These are phyloP conservation scores for Aspergillus affinis DNA, from an alignment of 495 filamentous ascomycete species.

Conservation along the genomic window DNA sequence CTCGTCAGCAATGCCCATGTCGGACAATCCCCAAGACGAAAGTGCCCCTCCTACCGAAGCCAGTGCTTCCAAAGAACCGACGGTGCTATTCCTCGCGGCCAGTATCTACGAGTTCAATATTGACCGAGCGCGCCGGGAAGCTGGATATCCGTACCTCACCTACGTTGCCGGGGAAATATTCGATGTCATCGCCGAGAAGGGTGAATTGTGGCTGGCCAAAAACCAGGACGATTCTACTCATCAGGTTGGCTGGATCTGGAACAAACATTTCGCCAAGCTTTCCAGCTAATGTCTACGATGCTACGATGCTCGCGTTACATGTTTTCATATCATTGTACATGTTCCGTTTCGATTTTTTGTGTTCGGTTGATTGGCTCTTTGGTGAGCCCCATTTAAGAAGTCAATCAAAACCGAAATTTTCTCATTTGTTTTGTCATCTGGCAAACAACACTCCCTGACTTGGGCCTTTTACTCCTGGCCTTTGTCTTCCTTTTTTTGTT, in stretches of 20 bases:
- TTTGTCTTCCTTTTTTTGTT: slow-evolving; percentile 5
- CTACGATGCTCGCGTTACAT: slow-evolving; percentile 2
- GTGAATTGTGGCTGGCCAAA: slow-evolving; percentile 94
- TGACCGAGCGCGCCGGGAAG: slow-evolving; percentile 84
- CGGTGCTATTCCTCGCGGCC: slow-evolving; percentile 82
- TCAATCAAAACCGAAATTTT: background rate
- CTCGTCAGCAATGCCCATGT: slow-evolving; percentile 81
- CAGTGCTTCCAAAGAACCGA: slow-evolving; percentile 37
- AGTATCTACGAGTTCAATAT: slow-evolving; percentile 97
- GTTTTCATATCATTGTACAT: slow-evolving; percentile 11
- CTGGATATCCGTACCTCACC: slow-evolving; percentile 91
- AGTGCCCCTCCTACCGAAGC: slow-evolving; percentile 22
- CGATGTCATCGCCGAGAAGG: slow-evolving; percentile 90
- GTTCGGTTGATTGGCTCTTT: slow-evolving; percentile 1
- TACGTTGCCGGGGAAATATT: slow-evolving; percentile 94
- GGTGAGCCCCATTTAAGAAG: background rate
- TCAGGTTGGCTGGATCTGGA: slow-evolving; percentile 97
- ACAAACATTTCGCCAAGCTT: slow-evolving; percentile 89
- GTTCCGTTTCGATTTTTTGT: slow-evolving; percentile 2
- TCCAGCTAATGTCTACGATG: slow-evolving; percentile 34
- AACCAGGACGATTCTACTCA: slow-evolving; percentile 86
- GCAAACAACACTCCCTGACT: background rate
- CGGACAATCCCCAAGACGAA: slow-evolving; percentile 52
- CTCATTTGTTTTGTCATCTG: slow-evolving; percentile 1
- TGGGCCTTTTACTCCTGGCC: background rate